These are phyloP conservation scores for Chromosphaera perkinsii DNA, from an alignment of 208 protist genomes.

Conservation along the genomic window DNA sequence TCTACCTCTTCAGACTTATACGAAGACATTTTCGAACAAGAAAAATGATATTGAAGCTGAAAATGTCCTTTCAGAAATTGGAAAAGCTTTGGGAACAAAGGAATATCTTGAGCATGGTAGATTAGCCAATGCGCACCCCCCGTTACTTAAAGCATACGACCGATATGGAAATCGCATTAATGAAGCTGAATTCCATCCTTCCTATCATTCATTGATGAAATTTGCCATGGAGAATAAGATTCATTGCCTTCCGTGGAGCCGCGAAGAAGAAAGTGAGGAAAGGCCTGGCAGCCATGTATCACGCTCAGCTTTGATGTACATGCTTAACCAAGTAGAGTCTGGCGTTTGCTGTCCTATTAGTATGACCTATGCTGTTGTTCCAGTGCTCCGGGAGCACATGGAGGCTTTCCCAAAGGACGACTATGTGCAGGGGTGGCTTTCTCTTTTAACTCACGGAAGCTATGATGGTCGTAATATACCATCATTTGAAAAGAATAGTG, in stretches of 20 bases:
- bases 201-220: conserved; percentile 46
- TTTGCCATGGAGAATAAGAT: conserved; percentile 26
- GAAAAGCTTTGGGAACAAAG: too few species aligned
- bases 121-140: conserved; percentile 37
- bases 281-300: conserved; percentile 31
- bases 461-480: conserved; percentile 43
- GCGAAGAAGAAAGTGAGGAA: neutral
- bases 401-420: neutral
- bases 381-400: conserved; percentile 13
- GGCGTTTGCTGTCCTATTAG: conserved; percentile 46
- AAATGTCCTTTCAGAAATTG: too few species aligned
- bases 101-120: too few species aligned
- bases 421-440: conserved; percentile 10
- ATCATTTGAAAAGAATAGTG: conserved; percentile 35
- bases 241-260: conserved; percentile 8
- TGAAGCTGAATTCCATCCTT: conserved; percentile 30
- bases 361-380: conserved; percentile 50
- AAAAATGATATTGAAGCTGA: too few species aligned
- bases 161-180: conserved; percentile 44
- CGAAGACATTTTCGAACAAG: too few species aligned
- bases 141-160: conserved; percentile 40
- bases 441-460: conserved; percentile 20
- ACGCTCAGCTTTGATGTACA: conserved; percentile 14
- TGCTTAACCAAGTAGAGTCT: conserved; percentile 33
- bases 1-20: too few species aligned